Percentiles rank a stretch among this genome's conserved stretches.
Conservation (phyloP, 176 grass and related monocot species). For the Triticum aestivum region IWGSC_CS_RefSeq_v2.1 NC_057799.1:603278232-603278731, state of each 20-base stretch:
- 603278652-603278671: background rate
- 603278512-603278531: slow-evolving; percentile 91
- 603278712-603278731: slow-evolving; percentile 88
- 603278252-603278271: background rate
- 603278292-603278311: slow-evolving; percentile 91
- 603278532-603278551: slow-evolving; percentile 87
- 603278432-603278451: slow-evolving; percentile 88
- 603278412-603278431: background rate
- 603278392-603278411: background rate
- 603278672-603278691: slow-evolving; percentile 60
- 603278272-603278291: slow-evolving; percentile 89
- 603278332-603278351: slow-evolving; percentile 75
- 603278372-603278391: background rate
- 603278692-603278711: slow-evolving; percentile 95
- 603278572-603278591: slow-evolving; percentile 79
- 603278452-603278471: slow-evolving; percentile 94
- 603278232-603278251: slow-evolving; percentile 1
- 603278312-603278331: slow-evolving; percentile 64
- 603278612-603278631: slow-evolving; percentile 28
- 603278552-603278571: slow-evolving; percentile 87
- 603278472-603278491: slow-evolving; percentile 99
- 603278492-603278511: slow-evolving; percentile 70
- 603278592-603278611: slow-evolving; percentile 33
- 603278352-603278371: slow-evolving; percentile 49
- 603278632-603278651: background rate